phyloP scores from a whole-genome alignment of 139 green algal genomes.

The Chlamydomonas incerta region DNA sequence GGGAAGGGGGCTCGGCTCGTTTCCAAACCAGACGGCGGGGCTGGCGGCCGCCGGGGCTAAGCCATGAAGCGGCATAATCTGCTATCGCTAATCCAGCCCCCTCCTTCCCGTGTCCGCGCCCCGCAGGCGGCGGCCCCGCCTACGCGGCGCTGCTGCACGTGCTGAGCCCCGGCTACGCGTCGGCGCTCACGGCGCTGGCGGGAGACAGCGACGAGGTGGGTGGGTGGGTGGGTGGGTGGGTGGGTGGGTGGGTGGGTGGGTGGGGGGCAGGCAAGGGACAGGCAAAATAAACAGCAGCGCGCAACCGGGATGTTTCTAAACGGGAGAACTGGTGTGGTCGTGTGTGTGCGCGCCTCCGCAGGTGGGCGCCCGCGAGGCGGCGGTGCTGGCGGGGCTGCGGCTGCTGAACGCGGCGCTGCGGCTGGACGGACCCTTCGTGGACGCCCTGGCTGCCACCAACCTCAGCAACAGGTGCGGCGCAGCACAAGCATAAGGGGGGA shows the following conservation, averaged over 20 bases:
- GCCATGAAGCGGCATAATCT: too few relatives aligned
- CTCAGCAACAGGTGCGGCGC: slow-evolving; percentile 30
- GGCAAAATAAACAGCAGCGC: too few relatives aligned
- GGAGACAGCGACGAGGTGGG: slow-evolving; percentile 30
- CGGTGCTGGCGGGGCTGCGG: slow-evolving; percentile 66
- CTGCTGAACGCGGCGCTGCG: slow-evolving; percentile 68
- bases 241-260: too few relatives aligned
- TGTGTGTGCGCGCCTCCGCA: too few relatives aligned
- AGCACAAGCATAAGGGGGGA: too few relatives aligned
- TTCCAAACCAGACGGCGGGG: too few relatives aligned
- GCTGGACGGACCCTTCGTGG: slow-evolving; percentile 48
- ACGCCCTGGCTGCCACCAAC: neutral
- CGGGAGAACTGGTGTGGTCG: too few relatives aligned
- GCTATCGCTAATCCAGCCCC: too few relatives aligned
- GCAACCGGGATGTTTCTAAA: too few relatives aligned
- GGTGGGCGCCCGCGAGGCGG: slow-evolving; percentile 43
- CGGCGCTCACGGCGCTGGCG: slow-evolving; percentile 40
- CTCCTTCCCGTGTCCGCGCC: neutral
- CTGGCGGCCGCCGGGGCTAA: too few relatives aligned
- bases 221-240: neutral
- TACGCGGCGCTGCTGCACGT: slow-evolving; percentile 57
- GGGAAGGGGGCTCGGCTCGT: too few relatives aligned
- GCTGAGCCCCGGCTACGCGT: slow-evolving; percentile 56
- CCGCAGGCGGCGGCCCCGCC: slow-evolving; percentile 31
- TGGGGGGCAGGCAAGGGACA: too few relatives aligned